phyloP scores from a whole-genome alignment of 1,284 basidiomycete species.

The Apiotrichum siamense region DNA sequence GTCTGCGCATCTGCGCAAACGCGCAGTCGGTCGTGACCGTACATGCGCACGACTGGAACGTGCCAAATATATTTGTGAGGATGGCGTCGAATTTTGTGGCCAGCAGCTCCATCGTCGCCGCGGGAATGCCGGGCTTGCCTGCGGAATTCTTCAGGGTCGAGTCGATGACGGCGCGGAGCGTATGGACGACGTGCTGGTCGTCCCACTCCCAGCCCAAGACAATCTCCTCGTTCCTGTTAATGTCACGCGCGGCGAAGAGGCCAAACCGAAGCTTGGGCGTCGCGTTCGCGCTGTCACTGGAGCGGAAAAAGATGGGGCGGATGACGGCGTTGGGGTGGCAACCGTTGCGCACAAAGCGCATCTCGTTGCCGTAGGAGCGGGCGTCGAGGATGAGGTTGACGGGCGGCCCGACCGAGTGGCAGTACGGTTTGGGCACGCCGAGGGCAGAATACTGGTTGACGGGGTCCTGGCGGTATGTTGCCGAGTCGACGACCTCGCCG shows the following conservation, averaged over 20 bases:
- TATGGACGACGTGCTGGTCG: conserved; percentile 80
- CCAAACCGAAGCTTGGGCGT: conserved; percentile 62
- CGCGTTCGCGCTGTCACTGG: conserved; percentile 7
- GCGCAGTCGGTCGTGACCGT: conserved; percentile 61
- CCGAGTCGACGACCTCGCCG: conserved; percentile 40
- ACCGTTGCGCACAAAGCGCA: conserved; percentile 71
- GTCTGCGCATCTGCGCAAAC: conserved; percentile 59
- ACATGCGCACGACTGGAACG: conserved; percentile 72
- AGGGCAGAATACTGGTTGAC: conserved; percentile 54
- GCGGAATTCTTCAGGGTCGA: conserved; percentile 20
- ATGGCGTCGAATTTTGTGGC: conserved; percentile 60
- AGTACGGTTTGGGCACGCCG: conserved; percentile 58
- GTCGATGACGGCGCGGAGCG: conserved; percentile 48
- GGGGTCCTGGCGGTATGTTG: conserved; percentile 47
- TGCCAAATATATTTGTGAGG: conserved; percentile 64
- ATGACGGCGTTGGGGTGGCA: conserved; percentile 87
- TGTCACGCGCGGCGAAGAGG: conserved; percentile 71
- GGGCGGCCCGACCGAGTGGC: conserved; percentile 73
- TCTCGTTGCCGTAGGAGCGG: conserved; percentile 66
- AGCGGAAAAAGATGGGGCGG: conserved; percentile 59
- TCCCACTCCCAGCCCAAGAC: conserved; percentile 96
- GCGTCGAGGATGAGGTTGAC: conserved; percentile 77
- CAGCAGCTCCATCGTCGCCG: conserved; percentile 39
- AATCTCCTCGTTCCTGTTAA: conserved; percentile 77
- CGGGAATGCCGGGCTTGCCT: conserved; percentile 19